Base-by-base conservation (phyloP, 805 yeast genomes). In the Pichia sporocuriosa region DNA sequence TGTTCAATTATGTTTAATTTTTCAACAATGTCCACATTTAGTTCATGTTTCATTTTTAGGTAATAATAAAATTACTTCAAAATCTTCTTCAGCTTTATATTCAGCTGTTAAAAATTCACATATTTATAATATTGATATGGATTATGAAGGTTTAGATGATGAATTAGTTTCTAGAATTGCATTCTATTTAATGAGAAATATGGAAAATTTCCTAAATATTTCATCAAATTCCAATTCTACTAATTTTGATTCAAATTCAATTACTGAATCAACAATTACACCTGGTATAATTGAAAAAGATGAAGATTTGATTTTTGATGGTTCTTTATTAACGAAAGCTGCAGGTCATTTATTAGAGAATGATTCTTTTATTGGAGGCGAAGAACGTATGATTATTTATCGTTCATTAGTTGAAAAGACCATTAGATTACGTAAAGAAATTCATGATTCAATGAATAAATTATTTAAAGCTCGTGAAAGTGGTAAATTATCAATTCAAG, bases 271-370 rank as follows among this genome's bases (percentile, higher is more conserved):
- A 29, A 41, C 38, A 9, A 32, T 40, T 4, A 39, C 39, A 19
- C 30, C 39, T 26, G 29, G 32, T n/a, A 6, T 25, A 11, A 19
- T 20, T 12, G 43, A 48, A 24, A 51, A 50, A 27, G 61, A 62
- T 26, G 84, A 73, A 56, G 90, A 84, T 48, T 66, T 84, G 37
- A 70, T 84, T 58, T 81, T 79, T 57, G 90, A 83, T 62, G 93
- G 90, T 6, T 73, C 87, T 0, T 63, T 84, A 43, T 67, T 84
- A 37, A 79, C 86, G 53, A 81, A 81, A 57, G 74, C 86, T 2
- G 90, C 89, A 0, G 87, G 79, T 46, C 74, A 76, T 45, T 59
- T 84, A 41, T 59, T 84, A 41, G 74, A 68, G 37, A 65, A 62
- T 44, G 54, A 54, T 35, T 12, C 15, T 3, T 38, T 49, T 9